These are phyloP conservation scores for Incumbomyces delicatus DNA, from an alignment of 2,329 filamentous ascomycete species.

Conservation along the genomic window DNA sequence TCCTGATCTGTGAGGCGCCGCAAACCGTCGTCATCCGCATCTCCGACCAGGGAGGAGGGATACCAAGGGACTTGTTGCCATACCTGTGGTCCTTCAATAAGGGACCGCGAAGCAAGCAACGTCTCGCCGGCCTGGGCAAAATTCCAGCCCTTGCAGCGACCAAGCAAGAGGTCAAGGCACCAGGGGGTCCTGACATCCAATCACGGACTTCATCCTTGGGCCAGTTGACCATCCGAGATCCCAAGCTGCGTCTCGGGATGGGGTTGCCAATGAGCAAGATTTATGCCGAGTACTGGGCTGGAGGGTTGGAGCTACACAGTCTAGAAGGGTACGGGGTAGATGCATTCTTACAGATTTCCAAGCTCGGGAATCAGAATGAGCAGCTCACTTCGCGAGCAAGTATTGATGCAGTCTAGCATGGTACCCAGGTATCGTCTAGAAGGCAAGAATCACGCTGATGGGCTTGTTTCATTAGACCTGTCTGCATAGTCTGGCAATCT, in stretches of 20 bases:
- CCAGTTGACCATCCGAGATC: conserved; percentile 70
- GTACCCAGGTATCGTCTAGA: background rate
- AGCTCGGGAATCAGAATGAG: conserved; percentile 96
- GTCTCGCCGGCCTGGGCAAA: conserved; percentile 73
- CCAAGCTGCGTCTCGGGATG: conserved; percentile 81
- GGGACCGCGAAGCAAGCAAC: conserved; percentile 65
- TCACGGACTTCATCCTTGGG: conserved; percentile 59
- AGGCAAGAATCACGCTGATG: background rate
- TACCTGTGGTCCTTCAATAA: conserved; percentile 97
- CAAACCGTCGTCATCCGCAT: conserved; percentile 95
- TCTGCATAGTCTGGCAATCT: too few relatives aligned
- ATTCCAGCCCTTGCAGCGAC: conserved; percentile 91
- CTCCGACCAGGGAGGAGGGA: conserved; percentile 88
- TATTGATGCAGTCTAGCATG: conserved; percentile 60
- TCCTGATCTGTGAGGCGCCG: conserved; percentile 85
- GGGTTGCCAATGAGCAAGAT: conserved; percentile 86
- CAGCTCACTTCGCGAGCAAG: conserved; percentile 69
- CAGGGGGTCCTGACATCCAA: conserved; percentile 18
- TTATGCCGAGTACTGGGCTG: conserved; percentile 97
- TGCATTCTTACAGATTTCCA: conserved; percentile 90
- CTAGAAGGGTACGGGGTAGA: conserved; percentile 93
- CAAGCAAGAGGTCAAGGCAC: conserved; percentile 58
- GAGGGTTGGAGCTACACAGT: conserved; percentile 80
- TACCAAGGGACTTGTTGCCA: conserved; percentile 73
- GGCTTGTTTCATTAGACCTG: too few relatives aligned